Percentiles rank a stretch among this genome's conserved stretches.
Conservation (phyloP, 2,329 filamentous ascomycete species). For the Elsinoe necatrix region DNA sequence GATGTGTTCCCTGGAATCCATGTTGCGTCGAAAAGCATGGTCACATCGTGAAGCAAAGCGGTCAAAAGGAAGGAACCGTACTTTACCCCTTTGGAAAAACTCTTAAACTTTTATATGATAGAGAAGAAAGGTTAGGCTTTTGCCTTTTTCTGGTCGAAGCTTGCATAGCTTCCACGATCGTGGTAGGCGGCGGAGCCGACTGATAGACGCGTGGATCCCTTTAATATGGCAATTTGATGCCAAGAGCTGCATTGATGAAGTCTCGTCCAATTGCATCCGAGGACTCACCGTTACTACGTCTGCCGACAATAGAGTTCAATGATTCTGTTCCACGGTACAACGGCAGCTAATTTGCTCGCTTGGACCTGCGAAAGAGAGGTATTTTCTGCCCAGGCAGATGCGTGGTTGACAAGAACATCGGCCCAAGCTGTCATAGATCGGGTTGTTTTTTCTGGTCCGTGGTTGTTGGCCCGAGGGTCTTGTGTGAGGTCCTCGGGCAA, state of each 20-base stretch:
- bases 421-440: slow-evolving; percentile 5
- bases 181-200: background rate
- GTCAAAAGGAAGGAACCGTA: background rate
- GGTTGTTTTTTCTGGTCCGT: background rate
- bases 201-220: slow-evolving; percentile 6
- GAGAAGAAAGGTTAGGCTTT: background rate
- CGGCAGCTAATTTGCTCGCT: background rate
- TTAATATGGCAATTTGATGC: slow-evolving; percentile 6
- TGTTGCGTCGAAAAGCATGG: background rate
- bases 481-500: background rate
- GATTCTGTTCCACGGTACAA: background rate
- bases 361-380: background rate
- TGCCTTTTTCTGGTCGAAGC: slow-evolving; percentile 7
- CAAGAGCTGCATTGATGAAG: background rate
- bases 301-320: background rate
- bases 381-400: background rate
- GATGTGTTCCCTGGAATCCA: background rate
- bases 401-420: background rate
- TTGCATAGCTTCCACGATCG: slow-evolving; percentile 3
- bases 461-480: slow-evolving; percentile 5
- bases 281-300: background rate
- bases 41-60: background rate
- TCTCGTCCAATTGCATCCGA: background rate
- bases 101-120: slow-evolving; percentile 6
- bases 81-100: background rate